These are phyloP conservation scores for Pezicula carpinea DNA, from an alignment of 2,329 filamentous ascomycete genomes.

Conservation along the genomic window DNA sequence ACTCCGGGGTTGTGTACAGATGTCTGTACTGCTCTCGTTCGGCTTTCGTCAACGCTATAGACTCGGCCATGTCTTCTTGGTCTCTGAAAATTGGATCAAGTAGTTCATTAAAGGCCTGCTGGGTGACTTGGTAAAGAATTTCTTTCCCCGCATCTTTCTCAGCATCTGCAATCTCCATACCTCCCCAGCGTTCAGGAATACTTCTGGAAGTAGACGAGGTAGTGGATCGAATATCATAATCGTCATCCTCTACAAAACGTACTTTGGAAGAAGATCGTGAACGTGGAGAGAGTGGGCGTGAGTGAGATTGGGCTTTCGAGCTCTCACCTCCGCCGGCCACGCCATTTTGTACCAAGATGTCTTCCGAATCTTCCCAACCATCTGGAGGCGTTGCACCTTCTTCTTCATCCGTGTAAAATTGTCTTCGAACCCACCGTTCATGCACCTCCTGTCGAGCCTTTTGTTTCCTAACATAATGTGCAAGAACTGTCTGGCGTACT, in stretches of 20 bases:
- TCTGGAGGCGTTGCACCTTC: conserved; percentile 65
- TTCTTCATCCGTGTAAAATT: conserved; percentile 83
- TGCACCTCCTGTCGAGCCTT: conserved; percentile 39
- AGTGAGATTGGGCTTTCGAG: conserved; percentile 36
- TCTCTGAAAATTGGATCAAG: conserved; percentile 80
- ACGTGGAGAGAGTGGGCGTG: conserved; percentile 36
- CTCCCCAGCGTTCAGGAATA: conserved; percentile 70
- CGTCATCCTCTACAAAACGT: conserved; percentile 69
- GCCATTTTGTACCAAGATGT: conserved; percentile 35
- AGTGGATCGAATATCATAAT: conserved; percentile 67
- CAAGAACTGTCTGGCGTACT: conserved; percentile 20
- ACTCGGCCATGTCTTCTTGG: conserved; percentile 71
- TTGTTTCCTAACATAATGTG: conserved; percentile 20
- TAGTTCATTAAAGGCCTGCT: conserved; percentile 90
- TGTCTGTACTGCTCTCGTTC: conserved; percentile 53
- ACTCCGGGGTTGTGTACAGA: conserved; percentile 40
- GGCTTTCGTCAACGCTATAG: conserved; percentile 57
- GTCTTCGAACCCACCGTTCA: conserved; percentile 70
- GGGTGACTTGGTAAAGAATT: conserved; percentile 84
- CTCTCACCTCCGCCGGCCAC: conserved; percentile 31
- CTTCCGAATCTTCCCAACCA: conserved; percentile 58
- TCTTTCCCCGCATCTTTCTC: conserved; percentile 71
- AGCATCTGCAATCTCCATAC: conserved; percentile 72
- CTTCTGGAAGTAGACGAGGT: conserved; percentile 68
- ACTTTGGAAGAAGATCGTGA: conserved; percentile 78